Conservation (phyloP, 169 alveolate genomes). For the Cryptosporidium xiaoi region DNA sequence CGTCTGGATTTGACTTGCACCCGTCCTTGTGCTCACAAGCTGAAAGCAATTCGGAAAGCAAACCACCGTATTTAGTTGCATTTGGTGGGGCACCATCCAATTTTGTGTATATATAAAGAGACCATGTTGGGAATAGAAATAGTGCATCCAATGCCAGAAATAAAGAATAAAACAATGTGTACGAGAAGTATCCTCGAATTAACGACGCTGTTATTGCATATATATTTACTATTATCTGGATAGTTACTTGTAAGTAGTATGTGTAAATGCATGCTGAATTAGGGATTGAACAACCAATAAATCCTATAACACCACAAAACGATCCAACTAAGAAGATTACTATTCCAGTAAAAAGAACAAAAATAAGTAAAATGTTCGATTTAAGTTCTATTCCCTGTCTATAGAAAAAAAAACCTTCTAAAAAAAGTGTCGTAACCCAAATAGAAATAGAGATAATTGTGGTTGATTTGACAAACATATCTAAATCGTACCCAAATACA, state of each 20-base stretch:
- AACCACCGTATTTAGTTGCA: constrained; percentile 16
- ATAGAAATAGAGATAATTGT: constrained; percentile 28
- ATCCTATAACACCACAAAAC: constrained; percentile 69
- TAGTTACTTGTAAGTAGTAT: constrained; percentile 33
- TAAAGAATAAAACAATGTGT: constrained; percentile 17
- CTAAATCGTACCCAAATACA: constrained; percentile 55
- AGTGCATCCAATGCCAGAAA: background rate
- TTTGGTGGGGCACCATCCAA: constrained; percentile 51
- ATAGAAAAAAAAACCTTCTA: constrained; percentile 46
- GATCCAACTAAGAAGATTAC: constrained; percentile 1
- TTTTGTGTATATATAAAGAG: constrained; percentile 41
- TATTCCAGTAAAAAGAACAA: constrained; percentile 3
- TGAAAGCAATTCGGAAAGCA: constrained; percentile 7
- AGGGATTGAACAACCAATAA: constrained; percentile 64
- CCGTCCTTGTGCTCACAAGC: constrained; percentile 10
- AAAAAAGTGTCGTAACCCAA: constrained; percentile 15
- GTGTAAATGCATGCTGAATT: constrained; percentile 39
- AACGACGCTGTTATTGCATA: constrained; percentile 45
- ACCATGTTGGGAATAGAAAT: constrained; percentile 62
- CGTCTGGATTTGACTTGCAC: constrained; percentile 21
- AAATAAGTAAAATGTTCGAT: constrained; percentile 1
- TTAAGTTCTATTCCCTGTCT: constrained; percentile 11
- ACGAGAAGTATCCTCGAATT: constrained; percentile 54
- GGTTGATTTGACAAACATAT: constrained; percentile 33
- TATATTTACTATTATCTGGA: constrained; percentile 13